phyloP scores from a whole-genome alignment of 768 basidiomycete species.

The Mrakia frigida region DNA sequence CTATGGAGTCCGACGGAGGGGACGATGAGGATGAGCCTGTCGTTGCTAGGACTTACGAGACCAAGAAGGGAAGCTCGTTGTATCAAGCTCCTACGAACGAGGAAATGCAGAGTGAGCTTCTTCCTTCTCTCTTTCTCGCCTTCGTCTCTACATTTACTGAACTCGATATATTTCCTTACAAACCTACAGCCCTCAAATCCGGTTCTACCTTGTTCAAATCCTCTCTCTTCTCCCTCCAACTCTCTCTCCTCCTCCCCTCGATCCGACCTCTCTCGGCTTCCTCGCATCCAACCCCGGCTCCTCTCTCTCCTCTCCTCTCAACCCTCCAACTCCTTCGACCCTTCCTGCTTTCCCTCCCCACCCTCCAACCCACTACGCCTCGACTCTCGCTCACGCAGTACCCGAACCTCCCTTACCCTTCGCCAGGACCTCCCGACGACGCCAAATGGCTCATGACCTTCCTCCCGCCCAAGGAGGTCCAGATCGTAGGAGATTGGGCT shows the following conservation, averaged over 20 bases:
- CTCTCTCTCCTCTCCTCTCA: slow-evolving; percentile 58
- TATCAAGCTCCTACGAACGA: slow-evolving; percentile 44
- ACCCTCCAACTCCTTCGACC: slow-evolving; percentile 66
- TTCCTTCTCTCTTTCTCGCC: slow-evolving; percentile 14
- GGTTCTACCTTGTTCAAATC: slow-evolving; percentile 63
- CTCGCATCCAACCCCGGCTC: slow-evolving; percentile 71
- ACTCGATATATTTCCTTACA: no score
- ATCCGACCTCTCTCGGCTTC: slow-evolving; percentile 51
- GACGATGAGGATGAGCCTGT: slow-evolving; percentile 34
- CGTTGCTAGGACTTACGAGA: slow-evolving; percentile 31
- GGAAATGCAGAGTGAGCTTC: slow-evolving; percentile 53
- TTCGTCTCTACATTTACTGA: no score
- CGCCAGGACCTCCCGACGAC: slow-evolving; percentile 67
- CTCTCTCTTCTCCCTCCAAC: slow-evolving; percentile 74
- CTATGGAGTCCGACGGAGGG: slow-evolving; percentile 25
- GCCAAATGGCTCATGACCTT: slow-evolving; percentile 86
- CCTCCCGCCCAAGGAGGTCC: slow-evolving; percentile 67
- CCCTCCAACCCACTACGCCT: slow-evolving; percentile 52
- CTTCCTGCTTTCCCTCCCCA: slow-evolving; percentile 57
- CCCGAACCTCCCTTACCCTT: slow-evolving; percentile 58
- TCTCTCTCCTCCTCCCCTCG: slow-evolving; percentile 32
- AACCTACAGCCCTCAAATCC: slow-evolving; percentile 33
- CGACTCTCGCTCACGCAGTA: slow-evolving; percentile 30
- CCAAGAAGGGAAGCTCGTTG: slow-evolving; percentile 36
- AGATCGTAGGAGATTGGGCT: slow-evolving; percentile 80